phyloP scores from a whole-genome alignment of 495 filamentous ascomycete species.

The Penicillium cosmopolitanum region DNA sequence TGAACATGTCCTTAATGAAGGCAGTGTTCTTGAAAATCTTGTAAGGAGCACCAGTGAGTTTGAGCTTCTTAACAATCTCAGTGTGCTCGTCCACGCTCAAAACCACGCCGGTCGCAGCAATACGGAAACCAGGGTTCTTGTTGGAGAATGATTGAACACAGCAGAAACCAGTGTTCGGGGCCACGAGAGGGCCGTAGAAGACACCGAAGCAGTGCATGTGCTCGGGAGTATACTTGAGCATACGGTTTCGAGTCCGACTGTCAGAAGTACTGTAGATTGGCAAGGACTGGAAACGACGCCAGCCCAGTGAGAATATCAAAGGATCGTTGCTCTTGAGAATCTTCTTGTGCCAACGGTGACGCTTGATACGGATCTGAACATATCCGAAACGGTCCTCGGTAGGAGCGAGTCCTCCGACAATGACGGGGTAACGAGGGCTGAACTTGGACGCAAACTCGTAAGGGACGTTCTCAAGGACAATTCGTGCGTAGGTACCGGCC shows the following conservation, averaged over 20 bases:
- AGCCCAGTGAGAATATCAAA: constrained; percentile 96
- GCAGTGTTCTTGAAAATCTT: constrained; percentile 99
- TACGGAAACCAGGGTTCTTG: constrained; percentile 86
- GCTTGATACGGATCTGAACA: constrained; percentile 93
- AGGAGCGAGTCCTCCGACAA: constrained; percentile 85
- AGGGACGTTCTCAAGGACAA: constrained; percentile 84
- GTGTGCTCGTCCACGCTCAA: constrained; percentile 89
- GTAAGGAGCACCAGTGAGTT: constrained; percentile 86
- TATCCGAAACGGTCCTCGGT: constrained; percentile 96
- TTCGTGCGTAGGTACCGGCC: constrained; percentile 91
- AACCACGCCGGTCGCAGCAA: constrained; percentile 92
- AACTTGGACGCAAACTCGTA: constrained; percentile 92
- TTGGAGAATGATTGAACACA: constrained; percentile 91
- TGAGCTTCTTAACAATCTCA: constrained; percentile 99
- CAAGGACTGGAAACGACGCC: constrained; percentile 90
- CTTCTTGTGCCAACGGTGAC: constrained; percentile 98
- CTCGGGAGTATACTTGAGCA: constrained; percentile 97
- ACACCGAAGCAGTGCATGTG: constrained; percentile 98
- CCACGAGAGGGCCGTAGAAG: constrained; percentile 92
- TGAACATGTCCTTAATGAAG: constrained; percentile 99
- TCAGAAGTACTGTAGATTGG: constrained; percentile 95
- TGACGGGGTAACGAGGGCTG: constrained; percentile 79
- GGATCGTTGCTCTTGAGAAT: constrained; percentile 97
- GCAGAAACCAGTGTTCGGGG: constrained; percentile 93
- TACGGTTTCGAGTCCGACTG: constrained; percentile 87